Percentiles rank a stretch among this genome's conserved stretches.
Evolutionary conservation across 2,329 filamentous ascomycete genomes (phyloP).

Genomic region (Xylaria sp.): DNA sequence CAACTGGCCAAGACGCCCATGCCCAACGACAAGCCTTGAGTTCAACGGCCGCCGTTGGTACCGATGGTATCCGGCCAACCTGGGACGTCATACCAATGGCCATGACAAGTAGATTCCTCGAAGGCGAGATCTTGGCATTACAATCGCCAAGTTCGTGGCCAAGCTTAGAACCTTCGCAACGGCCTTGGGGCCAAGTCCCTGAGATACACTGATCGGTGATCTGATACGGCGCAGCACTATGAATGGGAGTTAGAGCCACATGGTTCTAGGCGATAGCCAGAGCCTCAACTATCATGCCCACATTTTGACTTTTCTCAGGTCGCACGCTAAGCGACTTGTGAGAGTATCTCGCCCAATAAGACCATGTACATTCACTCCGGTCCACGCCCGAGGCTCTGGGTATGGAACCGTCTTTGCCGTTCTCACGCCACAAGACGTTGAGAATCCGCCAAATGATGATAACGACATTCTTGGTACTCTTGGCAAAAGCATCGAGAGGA

Average conservation of each 20-base stretch:
- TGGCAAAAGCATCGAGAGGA: conserved; percentile 30
- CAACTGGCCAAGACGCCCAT: conserved; percentile 11
- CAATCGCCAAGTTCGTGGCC: conserved; percentile 40
- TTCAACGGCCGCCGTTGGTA: conserved; percentile 4
- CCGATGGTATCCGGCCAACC: conserved; percentile 19
- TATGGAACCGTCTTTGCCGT: conserved; percentile 17
- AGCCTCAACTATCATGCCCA: conserved; percentile 29
- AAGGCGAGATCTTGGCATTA: conserved; percentile 40
- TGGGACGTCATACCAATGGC: conserved; percentile 8
- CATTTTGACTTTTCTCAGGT: conserved; percentile 39
- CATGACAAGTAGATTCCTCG: conserved; percentile 17
- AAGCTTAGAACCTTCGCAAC: conserved; percentile 30
- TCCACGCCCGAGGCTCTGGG: conserved; percentile 29
- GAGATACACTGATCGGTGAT: conserved; percentile 3
- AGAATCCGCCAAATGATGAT: conserved; percentile 31
- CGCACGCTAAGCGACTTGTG: conserved; percentile 12
- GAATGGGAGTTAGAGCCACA: not conserved
- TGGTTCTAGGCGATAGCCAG: not conserved
- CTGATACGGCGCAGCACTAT: not conserved
- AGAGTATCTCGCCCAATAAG: conserved; percentile 19
- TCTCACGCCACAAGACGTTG: conserved; percentile 23
- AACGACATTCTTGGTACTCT: conserved; percentile 35
- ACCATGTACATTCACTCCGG: conserved; percentile 1
- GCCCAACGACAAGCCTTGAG: conserved; percentile 16
- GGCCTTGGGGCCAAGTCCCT: conserved; percentile 17